Percentiles rank a stretch among this genome's conserved stretches.
These are phyloP conservation scores for Mycosphaerella arachidis DNA, from an alignment of 2,329 filamentous ascomycete species.

Conservation along the genomic window DNA sequence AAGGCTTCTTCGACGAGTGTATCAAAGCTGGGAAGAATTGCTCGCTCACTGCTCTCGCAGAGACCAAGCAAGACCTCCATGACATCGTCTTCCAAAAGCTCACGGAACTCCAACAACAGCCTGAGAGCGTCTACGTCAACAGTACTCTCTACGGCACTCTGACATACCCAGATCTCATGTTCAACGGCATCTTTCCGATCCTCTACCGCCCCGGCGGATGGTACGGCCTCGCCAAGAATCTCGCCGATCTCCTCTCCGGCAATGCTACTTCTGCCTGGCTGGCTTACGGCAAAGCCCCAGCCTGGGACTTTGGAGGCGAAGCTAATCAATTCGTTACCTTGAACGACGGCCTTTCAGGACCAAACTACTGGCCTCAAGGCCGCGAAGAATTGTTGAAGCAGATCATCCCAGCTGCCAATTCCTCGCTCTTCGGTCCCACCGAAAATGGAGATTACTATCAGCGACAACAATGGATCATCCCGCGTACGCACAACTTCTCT, in stretches of 20 bases:
- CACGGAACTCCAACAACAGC: slow-evolving; percentile 19
- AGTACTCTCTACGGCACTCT: slow-evolving; percentile 18
- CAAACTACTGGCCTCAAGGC: slow-evolving; percentile 18
- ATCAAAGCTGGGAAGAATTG: slow-evolving; percentile 42
- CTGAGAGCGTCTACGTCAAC: slow-evolving; percentile 21
- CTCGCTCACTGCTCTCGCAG: slow-evolving; percentile 13
- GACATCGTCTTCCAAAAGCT: slow-evolving; percentile 16
- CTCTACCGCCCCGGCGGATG: slow-evolving; percentile 20
- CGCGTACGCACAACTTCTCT: slow-evolving; percentile 18
- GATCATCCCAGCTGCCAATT: slow-evolving; percentile 15
- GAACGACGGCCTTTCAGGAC: slow-evolving; percentile 17
- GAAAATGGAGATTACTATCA: slow-evolving; percentile 15
- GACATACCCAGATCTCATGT: slow-evolving; percentile 12
- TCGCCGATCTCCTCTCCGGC: slow-evolving; percentile 17
- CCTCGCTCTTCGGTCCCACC: slow-evolving; percentile 18
- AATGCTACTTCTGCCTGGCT: slow-evolving; percentile 20
- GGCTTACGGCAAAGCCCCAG: slow-evolving; percentile 11
- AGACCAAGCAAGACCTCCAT: slow-evolving; percentile 13
- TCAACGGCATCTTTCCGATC: slow-evolving; percentile 18
- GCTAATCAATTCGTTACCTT: slow-evolving; percentile 17
- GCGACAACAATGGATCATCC: slow-evolving; percentile 17
- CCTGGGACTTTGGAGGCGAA: slow-evolving; percentile 20
- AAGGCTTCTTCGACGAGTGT: slow-evolving; percentile 53
- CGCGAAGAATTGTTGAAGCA: slow-evolving; percentile 14
- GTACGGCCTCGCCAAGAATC: slow-evolving; percentile 20